Conservation (phyloP, 2,329 filamentous ascomycete genomes). For the Scorias spongiosa region DNA sequence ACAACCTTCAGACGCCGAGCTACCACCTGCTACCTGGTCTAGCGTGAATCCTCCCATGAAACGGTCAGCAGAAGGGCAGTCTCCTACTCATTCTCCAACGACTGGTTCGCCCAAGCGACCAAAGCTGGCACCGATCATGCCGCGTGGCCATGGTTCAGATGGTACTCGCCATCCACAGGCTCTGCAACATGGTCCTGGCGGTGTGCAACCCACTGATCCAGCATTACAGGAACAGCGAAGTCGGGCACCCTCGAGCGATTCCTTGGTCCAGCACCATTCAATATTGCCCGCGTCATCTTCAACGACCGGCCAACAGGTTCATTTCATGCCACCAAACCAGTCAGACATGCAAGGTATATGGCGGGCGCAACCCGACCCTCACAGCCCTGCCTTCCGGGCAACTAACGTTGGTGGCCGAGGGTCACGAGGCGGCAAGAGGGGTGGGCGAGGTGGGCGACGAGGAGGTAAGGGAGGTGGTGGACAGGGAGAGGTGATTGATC, state of each 20-base stretch:
- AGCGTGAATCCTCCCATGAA: neutral
- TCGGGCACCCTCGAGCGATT: conserved; percentile 19
- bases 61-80: neutral
- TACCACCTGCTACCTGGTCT: neutral
- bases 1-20: neutral
- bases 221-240: conserved; percentile 6
- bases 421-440: conserved; percentile 8
- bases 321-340: conserved; percentile 1
- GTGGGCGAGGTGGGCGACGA: conserved; percentile 12
- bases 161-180: conserved; percentile 20
- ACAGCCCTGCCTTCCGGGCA: conserved; percentile 10
- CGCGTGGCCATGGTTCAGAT: conserved; percentile 9
- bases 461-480: conserved; percentile 8
- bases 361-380: conserved; percentile 1
- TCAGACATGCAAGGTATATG: conserved; percentile 2
- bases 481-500: neutral
- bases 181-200: conserved; percentile 18
- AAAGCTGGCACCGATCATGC: conserved; percentile 26
- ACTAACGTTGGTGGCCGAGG: conserved; percentile 12
- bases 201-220: conserved; percentile 1
- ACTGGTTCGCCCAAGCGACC: conserved; percentile 30
- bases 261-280: conserved; percentile 9
- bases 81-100: conserved; percentile 2
- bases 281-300: neutral
- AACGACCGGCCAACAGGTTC: neutral